Percentiles rank a stretch among this genome's conserved stretches.
These are phyloP conservation scores for Paraconiothyrium sp. DNA, from an alignment of 2,329 filamentous ascomycete genomes.

Conservation along the genomic window DNA sequence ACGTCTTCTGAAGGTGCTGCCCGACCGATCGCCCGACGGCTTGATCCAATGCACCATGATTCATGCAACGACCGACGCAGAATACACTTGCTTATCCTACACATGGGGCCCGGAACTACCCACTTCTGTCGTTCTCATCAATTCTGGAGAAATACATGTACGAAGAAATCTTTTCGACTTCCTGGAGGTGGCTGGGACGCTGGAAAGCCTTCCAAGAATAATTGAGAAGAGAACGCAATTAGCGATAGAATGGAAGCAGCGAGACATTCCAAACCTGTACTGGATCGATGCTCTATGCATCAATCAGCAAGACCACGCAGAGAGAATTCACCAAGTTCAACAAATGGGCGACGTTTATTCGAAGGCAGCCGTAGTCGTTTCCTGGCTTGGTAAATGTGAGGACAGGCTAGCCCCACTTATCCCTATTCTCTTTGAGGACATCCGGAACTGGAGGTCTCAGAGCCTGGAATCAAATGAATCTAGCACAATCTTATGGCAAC, in stretches of 20 bases:
- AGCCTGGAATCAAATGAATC: too few relatives aligned
- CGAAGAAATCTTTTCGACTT: constrained; percentile 19
- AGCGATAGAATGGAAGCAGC: too few relatives aligned
- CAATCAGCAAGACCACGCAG: constrained; percentile 14
- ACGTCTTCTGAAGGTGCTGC: constrained; percentile 4
- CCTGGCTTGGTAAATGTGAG: constrained; percentile 13
- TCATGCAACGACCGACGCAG: constrained; percentile 8
- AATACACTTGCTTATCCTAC: constrained; percentile 22
- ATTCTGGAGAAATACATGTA: constrained; percentile 1
- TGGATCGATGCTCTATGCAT: constrained; percentile 26
- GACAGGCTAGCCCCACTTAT: not conserved
- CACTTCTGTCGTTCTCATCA: not conserved
- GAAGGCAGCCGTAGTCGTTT: constrained; percentile 5
- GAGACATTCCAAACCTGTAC: not conserved
- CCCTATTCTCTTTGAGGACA: not conserved
- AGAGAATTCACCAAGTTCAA: constrained; percentile 19
- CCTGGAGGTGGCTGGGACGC: not conserved
- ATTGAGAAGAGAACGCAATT: too few relatives aligned
- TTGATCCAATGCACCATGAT: constrained; percentile 13
- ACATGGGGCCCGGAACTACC: constrained; percentile 15
- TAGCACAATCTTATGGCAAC: too few relatives aligned
- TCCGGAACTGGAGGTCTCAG: not conserved
- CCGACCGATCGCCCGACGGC: not conserved
- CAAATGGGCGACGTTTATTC: constrained; percentile 21
- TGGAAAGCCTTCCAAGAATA: not conserved